A percentile compares a stretch with the other conserved stretches of the same genome.
Evolutionary conservation across 306 rosid species (phyloP).

Genomic region (Lotus japonicus): DNA sequence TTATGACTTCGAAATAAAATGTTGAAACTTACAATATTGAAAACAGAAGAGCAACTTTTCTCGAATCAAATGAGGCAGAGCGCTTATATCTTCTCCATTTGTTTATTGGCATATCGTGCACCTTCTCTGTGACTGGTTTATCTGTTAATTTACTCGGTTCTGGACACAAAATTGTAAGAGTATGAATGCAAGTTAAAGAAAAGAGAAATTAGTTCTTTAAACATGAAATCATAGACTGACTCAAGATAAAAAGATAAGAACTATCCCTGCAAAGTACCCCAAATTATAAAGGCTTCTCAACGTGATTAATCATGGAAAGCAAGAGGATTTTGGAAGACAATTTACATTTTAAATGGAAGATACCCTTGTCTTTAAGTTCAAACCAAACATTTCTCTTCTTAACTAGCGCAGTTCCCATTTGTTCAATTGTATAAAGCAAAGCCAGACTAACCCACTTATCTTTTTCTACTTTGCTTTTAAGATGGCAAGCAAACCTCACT

Average conservation of each 20-base stretch:
- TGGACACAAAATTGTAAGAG: background rate
- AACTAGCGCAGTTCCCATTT: background rate
- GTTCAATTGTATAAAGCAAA: slow-evolving; percentile 2
- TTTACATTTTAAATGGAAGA: slow-evolving; percentile 9
- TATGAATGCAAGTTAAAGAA: background rate
- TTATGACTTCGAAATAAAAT: background rate
- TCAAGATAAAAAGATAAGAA: background rate
- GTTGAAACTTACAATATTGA: slow-evolving; percentile 68
- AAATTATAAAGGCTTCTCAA: slow-evolving; percentile 8
- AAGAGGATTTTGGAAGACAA: background rate
- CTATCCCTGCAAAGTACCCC: background rate
- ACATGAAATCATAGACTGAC: background rate
- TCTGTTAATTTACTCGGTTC: slow-evolving; percentile 33
- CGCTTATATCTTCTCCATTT: slow-evolving; percentile 79
- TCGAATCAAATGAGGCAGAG: slow-evolving; percentile 71
- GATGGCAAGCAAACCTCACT: background rate
- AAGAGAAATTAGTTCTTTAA: background rate
- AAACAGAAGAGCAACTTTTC: slow-evolving; percentile 83
- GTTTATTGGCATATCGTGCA: slow-evolving; percentile 63
- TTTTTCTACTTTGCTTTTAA: slow-evolving; percentile 10
- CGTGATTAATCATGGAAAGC: slow-evolving; percentile 13
- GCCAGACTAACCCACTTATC: slow-evolving; percentile 13
- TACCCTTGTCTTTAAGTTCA: slow-evolving; percentile 23
- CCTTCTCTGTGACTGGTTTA: slow-evolving; percentile 58
- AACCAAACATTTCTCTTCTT: background rate